Conservation (phyloP, 768 basidiomycete genomes). For the Sutorius australiensis region DNA sequence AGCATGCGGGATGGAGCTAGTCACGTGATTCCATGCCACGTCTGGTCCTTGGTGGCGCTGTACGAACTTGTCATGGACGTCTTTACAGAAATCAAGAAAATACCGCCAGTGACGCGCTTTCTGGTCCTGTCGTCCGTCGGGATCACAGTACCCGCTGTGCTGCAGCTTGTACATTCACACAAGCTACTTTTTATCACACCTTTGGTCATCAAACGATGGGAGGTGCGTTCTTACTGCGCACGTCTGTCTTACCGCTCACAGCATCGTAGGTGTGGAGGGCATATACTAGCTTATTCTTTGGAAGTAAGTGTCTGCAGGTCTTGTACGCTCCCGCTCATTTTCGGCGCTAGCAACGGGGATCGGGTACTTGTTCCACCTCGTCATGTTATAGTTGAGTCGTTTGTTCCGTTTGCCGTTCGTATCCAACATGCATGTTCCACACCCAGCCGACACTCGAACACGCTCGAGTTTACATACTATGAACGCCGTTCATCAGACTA, state of each 20-base stretch:
- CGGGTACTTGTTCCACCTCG: conserved; percentile 39
- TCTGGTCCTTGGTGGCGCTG: not conserved
- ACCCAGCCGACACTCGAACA: conserved; percentile 59
- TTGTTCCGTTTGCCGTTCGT: not conserved
- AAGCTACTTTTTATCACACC: conserved; percentile 50
- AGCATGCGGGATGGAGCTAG: too few relatives aligned
- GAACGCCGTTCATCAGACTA: conserved; percentile 62
- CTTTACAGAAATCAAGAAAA: conserved; percentile 66
- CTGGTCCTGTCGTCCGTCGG: conserved; percentile 57
- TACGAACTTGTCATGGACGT: conserved; percentile 41
- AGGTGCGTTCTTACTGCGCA: conserved; percentile 39
- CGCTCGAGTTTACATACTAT: conserved; percentile 63
- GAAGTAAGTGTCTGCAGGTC: conserved; percentile 38
- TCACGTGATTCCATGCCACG: not conserved
- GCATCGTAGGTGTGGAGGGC: conserved; percentile 64
- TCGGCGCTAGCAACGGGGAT: conserved; percentile 26
- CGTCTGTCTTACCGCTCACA: not conserved
- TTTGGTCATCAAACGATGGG: conserved; percentile 42
- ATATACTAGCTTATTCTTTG: conserved; percentile 71
- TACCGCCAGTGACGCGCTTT: conserved; percentile 79
- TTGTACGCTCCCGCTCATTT: not conserved
- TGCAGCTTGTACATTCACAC: conserved; percentile 52
- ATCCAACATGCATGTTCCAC: not conserved
- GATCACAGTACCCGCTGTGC: conserved; percentile 54
- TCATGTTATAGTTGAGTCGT: conserved; percentile 40